Evolutionary conservation across 2,329 filamentous ascomycete genomes (phyloP).

Genomic region (Xylaria sp.): DNA sequence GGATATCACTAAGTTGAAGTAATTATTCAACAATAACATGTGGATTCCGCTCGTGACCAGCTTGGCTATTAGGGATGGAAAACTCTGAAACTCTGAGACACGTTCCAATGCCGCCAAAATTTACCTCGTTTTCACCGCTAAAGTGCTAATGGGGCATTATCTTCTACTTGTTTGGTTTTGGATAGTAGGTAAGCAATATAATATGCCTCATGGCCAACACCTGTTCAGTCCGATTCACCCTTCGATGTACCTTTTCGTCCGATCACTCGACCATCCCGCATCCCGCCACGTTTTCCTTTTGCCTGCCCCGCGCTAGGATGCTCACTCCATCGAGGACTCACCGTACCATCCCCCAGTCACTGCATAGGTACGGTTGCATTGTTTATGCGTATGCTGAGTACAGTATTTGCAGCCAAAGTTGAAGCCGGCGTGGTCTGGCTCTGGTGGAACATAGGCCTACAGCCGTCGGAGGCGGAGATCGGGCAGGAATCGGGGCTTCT

Average conservation of each 20-base stretch:
- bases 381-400: neutral
- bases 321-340: neutral
- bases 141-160: neutral
- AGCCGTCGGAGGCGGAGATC: neutral
- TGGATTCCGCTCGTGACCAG: neutral
- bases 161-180: neutral
- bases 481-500: neutral
- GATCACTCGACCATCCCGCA: neutral
- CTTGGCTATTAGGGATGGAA: neutral
- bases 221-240: neutral
- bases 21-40: conserved; percentile 3
- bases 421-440: conserved; percentile 3
- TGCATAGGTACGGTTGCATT: neutral
- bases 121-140: neutral
- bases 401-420: neutral
- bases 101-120: neutral
- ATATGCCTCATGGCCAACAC: neutral
- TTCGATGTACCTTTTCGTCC: too few relatives aligned
- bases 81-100: too few relatives aligned
- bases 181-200: neutral
- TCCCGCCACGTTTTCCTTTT: conserved; percentile 1
- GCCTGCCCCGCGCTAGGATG: neutral
- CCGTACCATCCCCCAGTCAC: neutral
- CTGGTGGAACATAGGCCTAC: neutral
- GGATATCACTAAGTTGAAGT: conserved; percentile 4